Evolutionary conservation across 768 basidiomycete species (phyloP), one percentile per base, ranked within the genome.

Genomic region (Russula abietina): DNA sequence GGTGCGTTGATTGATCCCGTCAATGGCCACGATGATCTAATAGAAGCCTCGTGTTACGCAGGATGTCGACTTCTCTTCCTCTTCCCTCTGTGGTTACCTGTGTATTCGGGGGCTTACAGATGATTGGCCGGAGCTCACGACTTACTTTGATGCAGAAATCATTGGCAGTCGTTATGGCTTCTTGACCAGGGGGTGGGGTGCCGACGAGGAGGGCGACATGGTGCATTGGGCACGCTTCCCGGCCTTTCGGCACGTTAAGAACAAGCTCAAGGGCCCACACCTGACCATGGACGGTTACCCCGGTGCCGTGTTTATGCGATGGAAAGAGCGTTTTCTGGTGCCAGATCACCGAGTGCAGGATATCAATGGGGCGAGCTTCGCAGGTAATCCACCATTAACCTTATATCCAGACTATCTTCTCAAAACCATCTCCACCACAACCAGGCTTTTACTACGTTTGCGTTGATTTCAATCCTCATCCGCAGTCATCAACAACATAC

Each of bases 241-340:
- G 43, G 87, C 93, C 26, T 93, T 95, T 75, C 83, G 88, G 46
- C 83, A 90, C 69, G 83, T 94, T 66, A 86, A 85, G 72, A 79
- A 82, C 63, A 91, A 95, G 70, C 81, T 94, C 65, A 83, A 86
- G 71, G 79, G 83, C 70, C 92, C 93, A 0, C 81, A 86, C 65
- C 70, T 91, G 73, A 91, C 89, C 46, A 86, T 96, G 70, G 88
- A 89, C 70, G 79, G 87, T 46, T 86, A 89, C 69, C 82, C 88
- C 54, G 87, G 88, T 1, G 88, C 88, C 28, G 85, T 94, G 33
- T 98, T 98, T 73, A 93, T 98, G 88, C 80, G 96, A 64, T 95
- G 93, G 89, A 98, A 98, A 75, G 96, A 98, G 75, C 80, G 87
- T 70, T 98, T 97, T 75, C 78, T 98, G 57, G 91, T 98, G n/a